These are phyloP conservation scores for Artemisia annua DNA, from an alignment of 129 eudicot species.

Conservation along the genomic window DNA sequence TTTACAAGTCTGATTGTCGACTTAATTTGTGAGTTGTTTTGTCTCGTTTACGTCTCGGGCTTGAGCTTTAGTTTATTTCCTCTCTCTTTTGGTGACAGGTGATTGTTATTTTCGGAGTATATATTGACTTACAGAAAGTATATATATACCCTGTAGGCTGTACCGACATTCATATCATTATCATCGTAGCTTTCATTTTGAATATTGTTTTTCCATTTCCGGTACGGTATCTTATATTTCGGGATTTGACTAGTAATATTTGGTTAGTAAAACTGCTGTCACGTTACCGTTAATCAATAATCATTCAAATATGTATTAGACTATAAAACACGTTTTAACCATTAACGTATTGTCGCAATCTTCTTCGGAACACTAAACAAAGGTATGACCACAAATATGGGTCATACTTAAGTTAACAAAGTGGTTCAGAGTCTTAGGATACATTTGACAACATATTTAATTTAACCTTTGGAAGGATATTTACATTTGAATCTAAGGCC, in stretches of 20 bases:
- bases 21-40: no score
- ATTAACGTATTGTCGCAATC: background rate
- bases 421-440: conserved; percentile 29
- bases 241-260: background rate
- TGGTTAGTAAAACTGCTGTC: background rate
- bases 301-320: conserved; percentile 14
- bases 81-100: no score
- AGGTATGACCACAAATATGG: conserved; percentile 10
- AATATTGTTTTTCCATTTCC: background rate
- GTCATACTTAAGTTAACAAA: conserved; percentile 28
- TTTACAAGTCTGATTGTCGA: no score
- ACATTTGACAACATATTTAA: conserved; percentile 16
- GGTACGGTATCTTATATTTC: no score
- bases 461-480: background rate
- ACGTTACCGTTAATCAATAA: no score
- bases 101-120: no score
- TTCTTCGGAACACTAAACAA: background rate
- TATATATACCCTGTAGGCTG: no score
- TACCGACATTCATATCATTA: no score
- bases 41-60: no score
- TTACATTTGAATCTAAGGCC: conserved; percentile 3
- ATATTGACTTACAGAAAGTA: no score
- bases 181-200: background rate
- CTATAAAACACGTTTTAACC: background rate
- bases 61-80: no score